Base-by-base conservation (phyloP, 2,329 filamentous ascomycete genomes). In the Eutypa lata region DNA sequence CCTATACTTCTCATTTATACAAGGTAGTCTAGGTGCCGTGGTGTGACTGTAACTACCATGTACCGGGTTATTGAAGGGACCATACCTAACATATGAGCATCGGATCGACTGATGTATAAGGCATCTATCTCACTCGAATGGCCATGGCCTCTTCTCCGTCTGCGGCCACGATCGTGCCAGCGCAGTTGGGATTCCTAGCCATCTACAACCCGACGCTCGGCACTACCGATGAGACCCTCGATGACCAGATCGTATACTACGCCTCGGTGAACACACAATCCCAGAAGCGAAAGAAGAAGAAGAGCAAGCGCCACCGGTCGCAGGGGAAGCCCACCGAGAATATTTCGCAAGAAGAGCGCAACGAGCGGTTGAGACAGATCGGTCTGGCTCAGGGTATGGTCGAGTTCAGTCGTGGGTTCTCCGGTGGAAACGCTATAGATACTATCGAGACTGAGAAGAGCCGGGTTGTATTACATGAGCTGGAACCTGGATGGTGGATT, bases 341-440 rank as follows among this genome's bases (percentile, higher is more conserved):
- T 49, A 58, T 80, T 26, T 78, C 78, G 2, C 73, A 81, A 47
- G 84, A 90, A 59, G 85, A 91, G 65, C 84, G 86, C 66, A 94
- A 97, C 71, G 89, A 96, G 74, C 88, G 87, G 62, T 76, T 97
- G 64, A 84, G 94, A 59, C 92, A 97, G 76, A 91, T 99, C 68
- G 94, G 94, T 37, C 83, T 99, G 57, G 94, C 94, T 40, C 94
- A 99, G 75, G 94, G 92, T 68, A 96, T 97, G 88, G 88, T 96
- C 54, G 89, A 87, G 68, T 99, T 99, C 74, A 89, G 90, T 64
- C 88, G 86, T 67, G 92, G 86, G 63, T 99, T 99, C 71, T 89
- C 92, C 2, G 81, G 84, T 56, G 90, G 87, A 54, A 79, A 86
- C 60, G 71, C 89, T 2, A 83, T 97, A 38, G 90, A 96, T 64